Conservation (phyloP, 495 filamentous ascomycete species). For the Sporormia fimetaria region DNA sequence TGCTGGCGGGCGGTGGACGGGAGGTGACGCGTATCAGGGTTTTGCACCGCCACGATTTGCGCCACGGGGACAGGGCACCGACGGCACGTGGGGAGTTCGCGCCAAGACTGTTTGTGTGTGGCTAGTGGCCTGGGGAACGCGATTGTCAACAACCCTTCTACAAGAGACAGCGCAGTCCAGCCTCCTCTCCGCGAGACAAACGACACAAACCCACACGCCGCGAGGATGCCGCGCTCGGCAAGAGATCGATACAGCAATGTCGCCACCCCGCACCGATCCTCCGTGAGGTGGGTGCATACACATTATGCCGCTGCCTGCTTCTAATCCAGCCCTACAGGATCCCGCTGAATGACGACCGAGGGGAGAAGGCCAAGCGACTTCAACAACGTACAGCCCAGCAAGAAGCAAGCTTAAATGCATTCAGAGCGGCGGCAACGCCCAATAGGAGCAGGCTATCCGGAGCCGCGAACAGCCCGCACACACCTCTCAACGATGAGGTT, state of each 20-base stretch:
- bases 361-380: slow-evolving; percentile 79
- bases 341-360: slow-evolving; percentile 88
- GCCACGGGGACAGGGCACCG: too few relatives aligned
- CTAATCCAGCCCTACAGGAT: slow-evolving; percentile 40
- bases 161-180: background rate
- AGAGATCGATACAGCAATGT: slow-evolving; percentile 17
- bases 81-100: too few relatives aligned
- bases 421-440: slow-evolving; percentile 83
- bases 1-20: too few relatives aligned
- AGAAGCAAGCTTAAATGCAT: slow-evolving; percentile 81
- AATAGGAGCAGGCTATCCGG: slow-evolving; percentile 57
- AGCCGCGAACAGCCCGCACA: slow-evolving; percentile 51
- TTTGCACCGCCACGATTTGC: too few relatives aligned
- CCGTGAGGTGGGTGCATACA: slow-evolving; percentile 24
- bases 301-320: background rate
- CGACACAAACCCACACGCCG: background rate
- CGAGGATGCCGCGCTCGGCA: slow-evolving; percentile 22
- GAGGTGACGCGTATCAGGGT: too few relatives aligned
- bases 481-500: slow-evolving; percentile 53
- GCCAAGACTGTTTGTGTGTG: too few relatives aligned
- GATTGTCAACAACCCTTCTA: slow-evolving; percentile 6
- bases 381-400: slow-evolving; percentile 81
- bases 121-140: too few relatives aligned
- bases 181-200: background rate
- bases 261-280: slow-evolving; percentile 29